Conservation (phyloP, 2,329 filamentous ascomycete species). For the Aspergillus sp. region DNA sequence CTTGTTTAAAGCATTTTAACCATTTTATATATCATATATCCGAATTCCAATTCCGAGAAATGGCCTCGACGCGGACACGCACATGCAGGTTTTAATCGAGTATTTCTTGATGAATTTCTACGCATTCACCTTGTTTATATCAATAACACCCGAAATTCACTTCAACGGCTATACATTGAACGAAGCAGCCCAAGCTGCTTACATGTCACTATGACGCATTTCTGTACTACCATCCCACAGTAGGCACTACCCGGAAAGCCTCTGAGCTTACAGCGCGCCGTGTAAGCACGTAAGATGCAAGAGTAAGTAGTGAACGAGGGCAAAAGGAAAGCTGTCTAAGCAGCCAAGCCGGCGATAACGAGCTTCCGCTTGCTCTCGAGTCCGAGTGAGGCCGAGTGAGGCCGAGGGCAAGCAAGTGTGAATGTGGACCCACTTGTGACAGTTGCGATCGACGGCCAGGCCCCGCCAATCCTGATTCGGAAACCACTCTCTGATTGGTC, state of each 20-base stretch:
- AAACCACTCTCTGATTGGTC: conserved; percentile 6
- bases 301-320: too few relatives aligned
- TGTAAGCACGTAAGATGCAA: too few relatives aligned
- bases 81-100: neutral
- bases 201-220: neutral
- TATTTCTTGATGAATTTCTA: neutral
- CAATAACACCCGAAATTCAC: neutral
- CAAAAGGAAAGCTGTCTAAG: neutral
- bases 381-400: too few relatives aligned
- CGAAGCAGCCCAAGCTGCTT: neutral
- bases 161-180: neutral
- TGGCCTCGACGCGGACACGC: neutral
- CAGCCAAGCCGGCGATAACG: neutral
- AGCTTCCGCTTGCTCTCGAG: neutral
- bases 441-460: neutral
- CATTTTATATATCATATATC: neutral
- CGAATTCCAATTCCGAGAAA: neutral
- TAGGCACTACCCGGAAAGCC: neutral
- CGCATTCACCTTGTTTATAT: neutral
- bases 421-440: neutral
- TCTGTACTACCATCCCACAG: neutral
- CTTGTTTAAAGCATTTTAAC: neutral
- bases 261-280: neutral
- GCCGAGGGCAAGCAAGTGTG: neutral
- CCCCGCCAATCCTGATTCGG: neutral